Conservation (phyloP, 805 yeast genomes). For the Barnettozyma californica region DNA sequence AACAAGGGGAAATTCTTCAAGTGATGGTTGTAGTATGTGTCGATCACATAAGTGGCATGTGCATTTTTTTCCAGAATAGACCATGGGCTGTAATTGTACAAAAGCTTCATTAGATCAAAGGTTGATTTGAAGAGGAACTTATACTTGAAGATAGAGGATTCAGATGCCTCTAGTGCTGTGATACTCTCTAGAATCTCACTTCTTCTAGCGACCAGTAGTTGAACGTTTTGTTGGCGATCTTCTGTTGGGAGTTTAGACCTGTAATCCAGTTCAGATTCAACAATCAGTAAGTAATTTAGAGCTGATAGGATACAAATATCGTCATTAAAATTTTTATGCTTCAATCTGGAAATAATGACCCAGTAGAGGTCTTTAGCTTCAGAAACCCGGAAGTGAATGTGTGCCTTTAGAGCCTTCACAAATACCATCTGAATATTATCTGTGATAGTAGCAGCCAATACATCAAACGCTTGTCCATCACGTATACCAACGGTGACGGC, state of each 20-base stretch:
- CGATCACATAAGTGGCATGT: constrained; percentile 6
- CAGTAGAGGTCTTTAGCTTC: constrained; percentile 10
- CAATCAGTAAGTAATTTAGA: constrained; percentile 12
- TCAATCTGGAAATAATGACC: constrained; percentile 4
- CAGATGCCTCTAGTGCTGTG: background rate
- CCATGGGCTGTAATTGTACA: constrained; percentile 14
- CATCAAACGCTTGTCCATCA: constrained; percentile 1
- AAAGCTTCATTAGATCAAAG: constrained; percentile 7
- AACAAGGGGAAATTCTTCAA: constrained; percentile 19
- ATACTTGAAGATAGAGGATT: constrained; percentile 3
- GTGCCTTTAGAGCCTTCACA: constrained; percentile 14
- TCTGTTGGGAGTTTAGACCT: constrained; percentile 4
- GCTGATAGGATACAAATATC: constrained; percentile 15
- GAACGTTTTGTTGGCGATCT: background rate
- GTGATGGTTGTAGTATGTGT: constrained; percentile 15
- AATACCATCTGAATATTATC: constrained; percentile 5
- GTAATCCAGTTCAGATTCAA: constrained; percentile 14
- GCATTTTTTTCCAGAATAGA: constrained; percentile 16
- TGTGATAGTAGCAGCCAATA: background rate
- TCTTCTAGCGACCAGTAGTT: constrained; percentile 7
- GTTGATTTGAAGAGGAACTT: constrained; percentile 16
- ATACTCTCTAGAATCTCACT: constrained; percentile 4
- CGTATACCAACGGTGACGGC: constrained; percentile 9
- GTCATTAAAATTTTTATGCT: constrained; percentile 1
- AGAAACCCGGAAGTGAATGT: constrained; percentile 12